Evolutionary conservation across 441 rosid species (phyloP).

Genomic region (Viola pubescens): DNA sequence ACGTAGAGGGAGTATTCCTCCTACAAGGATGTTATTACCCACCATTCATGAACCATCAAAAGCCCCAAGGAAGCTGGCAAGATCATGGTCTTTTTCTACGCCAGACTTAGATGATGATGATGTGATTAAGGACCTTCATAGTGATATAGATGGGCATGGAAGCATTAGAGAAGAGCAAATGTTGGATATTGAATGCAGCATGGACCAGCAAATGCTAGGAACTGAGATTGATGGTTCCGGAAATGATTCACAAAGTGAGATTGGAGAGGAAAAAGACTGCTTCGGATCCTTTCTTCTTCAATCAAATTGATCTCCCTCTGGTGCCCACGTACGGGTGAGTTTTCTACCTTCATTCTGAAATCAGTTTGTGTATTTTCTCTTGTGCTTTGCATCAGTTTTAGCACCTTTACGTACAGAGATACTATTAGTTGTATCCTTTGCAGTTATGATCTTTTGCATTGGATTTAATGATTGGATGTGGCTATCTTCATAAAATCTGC

Average conservation of each 20-base stretch:
- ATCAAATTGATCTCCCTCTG: slow-evolving; percentile 23
- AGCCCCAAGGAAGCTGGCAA: slow-evolving; percentile 26
- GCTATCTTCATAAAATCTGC: too few species aligned
- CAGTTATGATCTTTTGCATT: neutral
- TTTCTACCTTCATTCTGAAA: neutral
- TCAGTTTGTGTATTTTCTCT: too few species aligned
- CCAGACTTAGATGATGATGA: slow-evolving; percentile 29
- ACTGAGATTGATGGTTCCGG: slow-evolving; percentile 18
- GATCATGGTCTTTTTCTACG: slow-evolving; percentile 52
- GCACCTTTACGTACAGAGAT: too few species aligned
- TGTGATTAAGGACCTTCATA: slow-evolving; percentile 24
- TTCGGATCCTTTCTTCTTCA: slow-evolving; percentile 7
- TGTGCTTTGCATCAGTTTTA: too few species aligned
- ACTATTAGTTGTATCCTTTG: neutral
- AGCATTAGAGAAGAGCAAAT: slow-evolving; percentile 28
- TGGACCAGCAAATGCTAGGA: slow-evolving; percentile 35
- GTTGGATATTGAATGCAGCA: slow-evolving; percentile 27
- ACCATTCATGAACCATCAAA: slow-evolving; percentile 31
- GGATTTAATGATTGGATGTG: too few species aligned
- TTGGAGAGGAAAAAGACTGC: slow-evolving; percentile 18
- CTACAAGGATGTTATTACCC: slow-evolving; percentile 43
- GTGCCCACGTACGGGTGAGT: slow-evolving; percentile 28
- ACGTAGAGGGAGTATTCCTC: slow-evolving; percentile 65
- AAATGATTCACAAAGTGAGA: slow-evolving; percentile 18
- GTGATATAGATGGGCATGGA: slow-evolving; percentile 22